Evolutionary conservation across 2,329 filamentous ascomycete genomes (phyloP).

Genomic region (Penicillium polonicum): DNA sequence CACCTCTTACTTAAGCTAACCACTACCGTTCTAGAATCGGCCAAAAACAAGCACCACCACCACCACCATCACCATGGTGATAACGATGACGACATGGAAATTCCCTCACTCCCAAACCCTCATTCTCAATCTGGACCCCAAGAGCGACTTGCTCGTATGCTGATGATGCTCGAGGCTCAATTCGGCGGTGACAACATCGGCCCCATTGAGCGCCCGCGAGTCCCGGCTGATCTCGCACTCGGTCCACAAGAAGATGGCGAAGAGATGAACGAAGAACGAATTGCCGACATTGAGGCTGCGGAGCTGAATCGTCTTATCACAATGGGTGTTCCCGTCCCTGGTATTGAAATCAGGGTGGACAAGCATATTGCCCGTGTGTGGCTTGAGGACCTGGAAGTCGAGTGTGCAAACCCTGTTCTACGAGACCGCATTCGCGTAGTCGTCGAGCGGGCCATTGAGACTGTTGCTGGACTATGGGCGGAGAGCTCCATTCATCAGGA

Average conservation of each 20-base stretch:
- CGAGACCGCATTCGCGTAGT: conserved; percentile 84
- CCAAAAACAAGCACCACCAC: conserved; percentile 61
- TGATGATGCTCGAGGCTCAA: conserved; percentile 96
- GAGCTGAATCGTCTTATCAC: conserved; percentile 78
- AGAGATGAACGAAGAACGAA: conserved; percentile 44
- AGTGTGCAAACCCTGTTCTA: conserved; percentile 75
- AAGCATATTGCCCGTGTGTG: conserved; percentile 85
- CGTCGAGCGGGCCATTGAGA: conserved; percentile 84
- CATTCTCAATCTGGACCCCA: conserved; percentile 70
- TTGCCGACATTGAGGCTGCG: conserved; percentile 57
- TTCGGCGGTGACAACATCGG: conserved; percentile 78
- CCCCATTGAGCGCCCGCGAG: conserved; percentile 67
- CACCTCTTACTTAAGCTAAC: conserved; percentile 15
- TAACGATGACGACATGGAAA: conserved; percentile 35
- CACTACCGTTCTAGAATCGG: conserved; percentile 49
- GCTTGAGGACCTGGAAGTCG: conserved; percentile 88
- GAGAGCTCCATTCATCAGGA: conserved; percentile 27
- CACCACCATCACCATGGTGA: conserved; percentile 47
- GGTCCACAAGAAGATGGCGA: conserved; percentile 23
- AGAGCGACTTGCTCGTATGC: conserved; percentile 78
- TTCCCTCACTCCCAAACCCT: conserved; percentile 60
- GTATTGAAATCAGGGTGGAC: conserved; percentile 81
- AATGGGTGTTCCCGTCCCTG: conserved; percentile 86
- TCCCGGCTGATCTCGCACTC: conserved; percentile 27
- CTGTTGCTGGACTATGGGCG: conserved; percentile 69